phyloP scores from a whole-genome alignment of 495 filamentous ascomycete genomes.

The Tetracladium marchalianum region DNA sequence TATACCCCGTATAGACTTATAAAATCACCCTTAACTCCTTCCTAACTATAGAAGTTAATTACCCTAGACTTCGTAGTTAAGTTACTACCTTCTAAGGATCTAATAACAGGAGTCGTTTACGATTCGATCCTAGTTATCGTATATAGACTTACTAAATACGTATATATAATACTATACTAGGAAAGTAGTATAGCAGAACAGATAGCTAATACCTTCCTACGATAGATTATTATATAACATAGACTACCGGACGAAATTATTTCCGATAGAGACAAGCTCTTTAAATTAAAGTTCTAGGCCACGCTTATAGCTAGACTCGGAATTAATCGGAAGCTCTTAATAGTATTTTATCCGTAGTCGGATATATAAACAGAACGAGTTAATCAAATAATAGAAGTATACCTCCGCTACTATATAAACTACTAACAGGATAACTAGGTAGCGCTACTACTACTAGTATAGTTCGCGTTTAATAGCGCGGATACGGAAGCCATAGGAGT shows the following conservation, averaged over 20 bases:
- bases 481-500: not conserved
- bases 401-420: conserved; percentile 4
- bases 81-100: no score
- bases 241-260: conserved; percentile 3
- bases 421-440: conserved; percentile 1
- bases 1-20: conserved; percentile 1
- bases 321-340: conserved; percentile 2
- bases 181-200: conserved; percentile 3
- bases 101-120: no score
- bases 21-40: not conserved
- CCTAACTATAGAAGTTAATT: conserved; percentile 1
- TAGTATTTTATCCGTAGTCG: not conserved
- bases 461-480: not conserved
- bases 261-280: conserved; percentile 6
- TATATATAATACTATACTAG: conserved; percentile 2
- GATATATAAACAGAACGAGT: conserved; percentile 1
- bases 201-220: not conserved
- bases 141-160: conserved; percentile 4
- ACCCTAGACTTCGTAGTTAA: no score
- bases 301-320: not conserved
- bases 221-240: conserved; percentile 3
- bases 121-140: not conserved
- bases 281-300: conserved; percentile 9
- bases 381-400: not conserved
- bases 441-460: not conserved